Percentiles rank a stretch among this genome's conserved stretches.
Conservation (phyloP, 2,329 filamentous ascomycete species). For the Xylaria multiplex region DNA sequence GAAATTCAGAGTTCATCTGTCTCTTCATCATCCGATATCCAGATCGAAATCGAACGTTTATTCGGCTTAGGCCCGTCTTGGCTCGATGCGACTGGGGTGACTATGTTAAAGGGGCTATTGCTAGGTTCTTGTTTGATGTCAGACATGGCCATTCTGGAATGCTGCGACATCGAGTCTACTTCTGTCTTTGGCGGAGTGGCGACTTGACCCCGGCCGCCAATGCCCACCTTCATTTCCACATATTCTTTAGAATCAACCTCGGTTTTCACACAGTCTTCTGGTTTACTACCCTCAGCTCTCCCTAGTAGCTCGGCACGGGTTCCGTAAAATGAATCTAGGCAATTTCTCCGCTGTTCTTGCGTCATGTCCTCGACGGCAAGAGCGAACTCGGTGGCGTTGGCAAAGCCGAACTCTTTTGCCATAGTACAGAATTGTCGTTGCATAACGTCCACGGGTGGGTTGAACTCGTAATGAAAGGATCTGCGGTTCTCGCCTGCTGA, state of each 20-base stretch:
- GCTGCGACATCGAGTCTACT: constrained; percentile 15
- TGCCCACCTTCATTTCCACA: constrained; percentile 22
- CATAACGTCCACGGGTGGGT: constrained; percentile 78
- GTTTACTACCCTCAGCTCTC: constrained; percentile 43
- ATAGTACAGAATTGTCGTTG: constrained; percentile 90
- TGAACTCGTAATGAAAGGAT: constrained; percentile 63
- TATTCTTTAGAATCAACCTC: constrained; percentile 14
- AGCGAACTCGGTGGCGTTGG: constrained; percentile 83
- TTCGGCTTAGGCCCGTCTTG: constrained; percentile 27
- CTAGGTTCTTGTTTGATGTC: constrained; percentile 33
- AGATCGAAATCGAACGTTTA: constrained; percentile 39
- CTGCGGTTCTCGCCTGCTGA: constrained; percentile 41
- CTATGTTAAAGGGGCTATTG: neutral
- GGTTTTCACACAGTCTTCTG: constrained; percentile 9
- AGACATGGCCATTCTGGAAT: constrained; percentile 17
- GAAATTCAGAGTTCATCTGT: constrained; percentile 45
- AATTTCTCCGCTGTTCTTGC: constrained; percentile 80
- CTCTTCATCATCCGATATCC: constrained; percentile 46
- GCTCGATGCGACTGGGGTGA: constrained; percentile 24
- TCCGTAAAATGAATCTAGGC: constrained; percentile 82
- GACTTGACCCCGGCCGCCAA: neutral
- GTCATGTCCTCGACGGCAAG: constrained; percentile 91
- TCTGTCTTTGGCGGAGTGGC: neutral
- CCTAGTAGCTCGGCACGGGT: constrained; percentile 66
- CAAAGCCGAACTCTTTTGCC: constrained; percentile 81